Percentiles rank a stretch among this genome's conserved stretches.
These are phyloP conservation scores for Mycena venus DNA, from an alignment of 768 basidiomycete species.

Conservation along the genomic window DNA sequence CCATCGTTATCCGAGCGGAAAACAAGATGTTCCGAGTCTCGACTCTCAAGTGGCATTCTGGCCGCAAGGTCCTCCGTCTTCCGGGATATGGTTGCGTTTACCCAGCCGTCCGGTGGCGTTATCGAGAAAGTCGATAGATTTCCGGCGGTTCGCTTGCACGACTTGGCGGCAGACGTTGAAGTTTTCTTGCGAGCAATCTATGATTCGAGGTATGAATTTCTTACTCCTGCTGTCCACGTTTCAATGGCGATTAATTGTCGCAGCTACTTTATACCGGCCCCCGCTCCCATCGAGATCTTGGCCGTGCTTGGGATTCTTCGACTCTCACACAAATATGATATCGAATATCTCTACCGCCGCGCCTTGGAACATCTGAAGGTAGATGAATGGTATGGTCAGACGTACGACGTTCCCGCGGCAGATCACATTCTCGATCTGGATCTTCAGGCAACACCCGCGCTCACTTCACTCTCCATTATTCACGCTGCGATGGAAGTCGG, in stretches of 20 bases:
- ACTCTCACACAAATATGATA: neutral
- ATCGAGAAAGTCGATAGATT: neutral
- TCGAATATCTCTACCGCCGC: neutral
- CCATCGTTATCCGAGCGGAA: no score
- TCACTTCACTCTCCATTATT: no score
- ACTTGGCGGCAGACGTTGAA: neutral
- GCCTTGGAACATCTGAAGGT: neutral
- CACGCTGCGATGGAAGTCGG: no score
- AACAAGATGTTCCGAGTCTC: neutral
- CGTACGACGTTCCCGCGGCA: no score
- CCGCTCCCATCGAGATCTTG: neutral
- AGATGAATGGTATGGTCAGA: neutral
- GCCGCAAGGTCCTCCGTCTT: neutral
- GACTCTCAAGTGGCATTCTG: neutral
- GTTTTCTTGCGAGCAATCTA: neutral
- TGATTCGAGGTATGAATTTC: neutral
- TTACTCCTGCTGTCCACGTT: neutral
- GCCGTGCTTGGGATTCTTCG: no score
- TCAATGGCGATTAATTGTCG: neutral
- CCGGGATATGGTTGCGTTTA: neutral
- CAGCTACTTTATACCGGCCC: neutral
- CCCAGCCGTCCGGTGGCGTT: neutral
- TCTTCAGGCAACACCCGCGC: no score
- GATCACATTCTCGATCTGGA: no score
- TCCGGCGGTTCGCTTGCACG: neutral